Base-by-base conservation (phyloP, 2,329 filamentous ascomycete genomes). In the Aspergillus brasiliensis region DNA sequence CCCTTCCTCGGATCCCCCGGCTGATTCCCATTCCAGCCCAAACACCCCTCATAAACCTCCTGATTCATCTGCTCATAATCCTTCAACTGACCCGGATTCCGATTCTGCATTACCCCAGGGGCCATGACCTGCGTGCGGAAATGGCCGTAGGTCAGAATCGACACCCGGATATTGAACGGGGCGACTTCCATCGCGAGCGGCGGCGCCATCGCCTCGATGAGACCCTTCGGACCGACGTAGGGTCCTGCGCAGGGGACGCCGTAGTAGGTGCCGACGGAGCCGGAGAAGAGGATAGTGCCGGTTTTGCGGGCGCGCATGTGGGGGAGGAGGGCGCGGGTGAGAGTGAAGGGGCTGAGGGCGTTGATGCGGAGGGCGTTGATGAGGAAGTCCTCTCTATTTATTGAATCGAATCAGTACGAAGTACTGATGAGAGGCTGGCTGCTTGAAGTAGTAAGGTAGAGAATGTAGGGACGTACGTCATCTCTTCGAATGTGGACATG, bases 71-170 rank as follows among this genome's bases (percentile, higher is more conserved):
- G 58, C 2, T 34, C 55, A 40, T 66, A 66, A 13, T 62, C 65
- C 13, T 23, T 13, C 23, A 48, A 10, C 3, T 3, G 49, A 37
- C 59, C 37, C 6, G 58, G 25, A 11, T 56, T 44, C 0, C 54
- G 21, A 27, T 57, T 17, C 19, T 54, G 47, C 5, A 54, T 37
- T n/a, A 59, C 56, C 3, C 48, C 51, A 3, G 57, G 23, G 4
- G 79, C 77, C 7, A 85, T 74, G 52, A 86, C 81, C 0, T 68
- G 72, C 0, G 83, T 86, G 2, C 83, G 79, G 67, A 86, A 85
- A 59, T 82, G 82, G 0, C 83, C 84, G 0, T 83, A 83, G 60
- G 84, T 83, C 2, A 85, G 71, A 1, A 77, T 67, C 74, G 51
- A 81, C 73, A 59, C 52, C 3, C 58, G 51, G 6, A 82, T 73